Percentiles rank a stretch among this genome's conserved stretches.
Evolutionary conservation across 371 early-diverging fungal genomes (phyloP).

Genomic region (Rhizopus microsporus): DNA sequence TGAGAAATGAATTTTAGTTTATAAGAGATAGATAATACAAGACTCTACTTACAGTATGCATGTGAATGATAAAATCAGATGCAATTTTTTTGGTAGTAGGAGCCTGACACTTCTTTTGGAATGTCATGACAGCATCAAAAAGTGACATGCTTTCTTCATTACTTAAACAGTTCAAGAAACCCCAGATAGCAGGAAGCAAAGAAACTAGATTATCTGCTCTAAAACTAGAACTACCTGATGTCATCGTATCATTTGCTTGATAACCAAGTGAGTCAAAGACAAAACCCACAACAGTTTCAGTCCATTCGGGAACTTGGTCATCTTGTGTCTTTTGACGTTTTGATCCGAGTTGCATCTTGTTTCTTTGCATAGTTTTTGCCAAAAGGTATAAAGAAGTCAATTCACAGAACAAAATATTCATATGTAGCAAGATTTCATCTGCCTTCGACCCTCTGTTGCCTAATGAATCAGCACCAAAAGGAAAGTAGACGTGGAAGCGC

Average conservation of each 20-base stretch:
- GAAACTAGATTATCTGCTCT: conserved; percentile 52
- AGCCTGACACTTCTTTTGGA: conserved; percentile 37
- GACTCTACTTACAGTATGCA: conserved; percentile 36
- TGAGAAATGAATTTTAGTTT: conserved; percentile 5
- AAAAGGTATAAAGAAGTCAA: conserved; percentile 61
- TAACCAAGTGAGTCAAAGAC: conserved; percentile 51
- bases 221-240: conserved; percentile 36
- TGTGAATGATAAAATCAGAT: conserved; percentile 42
- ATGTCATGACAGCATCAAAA: conserved; percentile 44
- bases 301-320: conserved; percentile 48
- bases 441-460: conserved; percentile 55
- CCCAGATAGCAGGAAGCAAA: conserved; percentile 62
- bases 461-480: conserved; percentile 63
- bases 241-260: conserved; percentile 25
- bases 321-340: conserved; percentile 10
- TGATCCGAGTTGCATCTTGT: conserved; percentile 11
- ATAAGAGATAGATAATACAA: conserved; percentile 2
- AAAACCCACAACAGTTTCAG: conserved; percentile 56
- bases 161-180: conserved; percentile 57
- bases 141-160: conserved; percentile 37
- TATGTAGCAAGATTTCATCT: conserved; percentile 58
- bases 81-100: conserved; percentile 39
- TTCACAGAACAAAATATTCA: conserved; percentile 75
- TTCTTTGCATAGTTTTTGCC: conserved; percentile 34
- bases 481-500: conserved; percentile 71